Percentiles rank a stretch among this genome's conserved stretches.
Evolutionary conservation across 192 early-diverging fungal genomes (phyloP).

Genomic region (Jimgerdemannia lactiflua): DNA sequence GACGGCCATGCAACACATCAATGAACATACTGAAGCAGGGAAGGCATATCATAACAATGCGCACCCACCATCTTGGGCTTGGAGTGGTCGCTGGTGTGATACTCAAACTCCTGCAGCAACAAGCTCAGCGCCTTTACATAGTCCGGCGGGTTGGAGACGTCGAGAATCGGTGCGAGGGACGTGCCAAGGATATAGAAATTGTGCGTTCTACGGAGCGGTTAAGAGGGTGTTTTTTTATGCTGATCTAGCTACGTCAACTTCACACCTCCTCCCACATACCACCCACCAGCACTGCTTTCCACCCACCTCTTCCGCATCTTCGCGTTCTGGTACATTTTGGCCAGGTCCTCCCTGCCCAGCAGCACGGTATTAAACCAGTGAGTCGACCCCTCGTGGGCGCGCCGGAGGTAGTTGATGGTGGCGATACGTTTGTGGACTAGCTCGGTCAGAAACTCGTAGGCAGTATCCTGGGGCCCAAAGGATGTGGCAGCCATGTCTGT

Average conservation of each 20-base stretch:
- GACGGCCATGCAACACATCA: neutral
- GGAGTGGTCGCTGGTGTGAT: constrained; percentile 38
- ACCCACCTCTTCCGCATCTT: constrained; percentile 36
- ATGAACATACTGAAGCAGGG: neutral
- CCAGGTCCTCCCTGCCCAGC: constrained; percentile 34
- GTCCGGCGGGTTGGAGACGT: constrained; percentile 58
- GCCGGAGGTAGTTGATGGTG: constrained; percentile 40
- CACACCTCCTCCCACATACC: neutral
- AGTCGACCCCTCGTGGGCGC: constrained; percentile 40
- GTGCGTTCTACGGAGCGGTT: constrained; percentile 33
- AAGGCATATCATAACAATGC: neutral
- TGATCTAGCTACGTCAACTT: too few species aligned
- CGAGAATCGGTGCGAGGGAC: constrained; percentile 60
- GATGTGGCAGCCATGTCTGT: neutral
- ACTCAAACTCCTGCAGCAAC: constrained; percentile 59
- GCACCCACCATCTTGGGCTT: constrained; percentile 41
- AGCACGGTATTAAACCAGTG: constrained; percentile 49
- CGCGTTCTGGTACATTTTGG: constrained; percentile 28
- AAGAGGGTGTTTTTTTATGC: neutral
- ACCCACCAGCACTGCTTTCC: neutral
- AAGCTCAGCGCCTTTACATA: constrained; percentile 61
- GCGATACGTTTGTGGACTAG: constrained; percentile 43
- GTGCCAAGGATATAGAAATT: constrained; percentile 65
- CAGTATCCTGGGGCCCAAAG: constrained; percentile 12
- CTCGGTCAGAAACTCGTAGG: constrained; percentile 37